These are phyloP conservation scores for Russula abietina DNA, from an alignment of 768 basidiomycete species.

Conservation along the genomic window DNA sequence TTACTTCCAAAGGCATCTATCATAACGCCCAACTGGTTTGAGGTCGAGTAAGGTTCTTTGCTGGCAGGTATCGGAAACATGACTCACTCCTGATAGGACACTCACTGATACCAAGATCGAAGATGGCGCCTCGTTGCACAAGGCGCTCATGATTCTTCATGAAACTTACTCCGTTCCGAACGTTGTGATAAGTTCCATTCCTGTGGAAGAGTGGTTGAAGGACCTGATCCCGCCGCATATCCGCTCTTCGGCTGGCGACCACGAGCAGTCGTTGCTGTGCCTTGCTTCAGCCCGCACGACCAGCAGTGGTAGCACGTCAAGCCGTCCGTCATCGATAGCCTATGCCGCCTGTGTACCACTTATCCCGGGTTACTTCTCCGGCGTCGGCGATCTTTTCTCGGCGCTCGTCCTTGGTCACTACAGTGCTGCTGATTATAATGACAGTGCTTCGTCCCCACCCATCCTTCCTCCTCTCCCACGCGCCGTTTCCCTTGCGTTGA, in stretches of 20 bases:
- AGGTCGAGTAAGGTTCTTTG: conserved; percentile 74
- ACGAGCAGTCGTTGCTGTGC: conserved; percentile 60
- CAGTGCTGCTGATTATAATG: background rate
- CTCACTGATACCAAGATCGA: conserved; percentile 67
- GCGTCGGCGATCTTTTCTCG: conserved; percentile 95
- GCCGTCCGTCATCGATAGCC: conserved; percentile 38
- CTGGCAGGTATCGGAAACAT: background rate
- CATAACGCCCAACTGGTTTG: conserved; percentile 98
- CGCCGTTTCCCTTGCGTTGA: conserved; percentile 63
- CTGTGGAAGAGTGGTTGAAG: conserved; percentile 57
- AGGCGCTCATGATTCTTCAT: conserved; percentile 72
- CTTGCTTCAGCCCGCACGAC: conserved; percentile 53
- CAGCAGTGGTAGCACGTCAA: conserved; percentile 6
- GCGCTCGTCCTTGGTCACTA: conserved; percentile 85
- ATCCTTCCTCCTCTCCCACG: conserved; percentile 42
- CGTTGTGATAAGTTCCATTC: conserved; percentile 89
- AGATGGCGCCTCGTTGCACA: conserved; percentile 58
- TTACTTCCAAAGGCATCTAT: conserved; percentile 82
- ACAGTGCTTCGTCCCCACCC: conserved; percentile 13
- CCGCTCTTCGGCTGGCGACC: conserved; percentile 28
- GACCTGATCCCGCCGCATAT: conserved; percentile 45
- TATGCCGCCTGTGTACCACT: conserved; percentile 69
- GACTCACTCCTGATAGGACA: conserved; percentile 41
- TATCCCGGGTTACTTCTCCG: conserved; percentile 89
- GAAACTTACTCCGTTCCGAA: conserved; percentile 69